Evolutionary conservation across 2,329 filamentous ascomycete genomes (phyloP).

Genomic region (Rutstroemia sp.): DNA sequence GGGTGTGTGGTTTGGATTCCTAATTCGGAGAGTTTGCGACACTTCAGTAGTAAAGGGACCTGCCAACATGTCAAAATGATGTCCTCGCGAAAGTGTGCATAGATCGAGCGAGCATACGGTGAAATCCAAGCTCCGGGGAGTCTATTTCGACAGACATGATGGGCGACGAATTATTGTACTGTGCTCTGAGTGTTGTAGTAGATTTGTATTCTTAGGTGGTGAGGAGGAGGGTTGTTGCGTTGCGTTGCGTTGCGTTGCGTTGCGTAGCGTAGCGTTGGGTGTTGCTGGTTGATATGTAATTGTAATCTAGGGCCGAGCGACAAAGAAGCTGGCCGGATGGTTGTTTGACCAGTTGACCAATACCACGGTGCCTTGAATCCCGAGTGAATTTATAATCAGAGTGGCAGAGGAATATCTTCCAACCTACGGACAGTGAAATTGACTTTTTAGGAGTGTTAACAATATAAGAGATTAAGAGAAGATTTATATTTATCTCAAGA

Average conservation of each 20-base stretch:
- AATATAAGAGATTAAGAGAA: no score
- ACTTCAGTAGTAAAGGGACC: slow-evolving; percentile 63
- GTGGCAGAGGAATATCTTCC: no score
- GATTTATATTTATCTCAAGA: no score
- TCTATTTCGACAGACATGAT: slow-evolving; percentile 94
- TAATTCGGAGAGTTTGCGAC: slow-evolving; percentile 55
- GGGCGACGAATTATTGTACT: slow-evolving; percentile 20
- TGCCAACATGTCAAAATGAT: slow-evolving; percentile 29
- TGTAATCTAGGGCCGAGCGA: neutral
- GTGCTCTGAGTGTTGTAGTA: neutral
- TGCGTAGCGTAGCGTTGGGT: neutral
- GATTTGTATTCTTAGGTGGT: neutral
- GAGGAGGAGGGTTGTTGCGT: neutral
- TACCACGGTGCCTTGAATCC: neutral
- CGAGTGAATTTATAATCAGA: neutral
- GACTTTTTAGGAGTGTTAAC: no score
- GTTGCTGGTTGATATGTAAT: neutral
- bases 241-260: neutral
- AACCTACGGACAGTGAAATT: no score
- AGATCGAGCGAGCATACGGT: slow-evolving; percentile 58
- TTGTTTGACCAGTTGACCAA: neutral
- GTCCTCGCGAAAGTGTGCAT: neutral
- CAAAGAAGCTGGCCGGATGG: neutral
- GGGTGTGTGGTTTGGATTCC: slow-evolving; percentile 54
- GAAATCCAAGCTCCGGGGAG: slow-evolving; percentile 86